phyloP scores from a whole-genome alignment of 805 yeast species.

The Ogataea trehaloabstinens region DNA sequence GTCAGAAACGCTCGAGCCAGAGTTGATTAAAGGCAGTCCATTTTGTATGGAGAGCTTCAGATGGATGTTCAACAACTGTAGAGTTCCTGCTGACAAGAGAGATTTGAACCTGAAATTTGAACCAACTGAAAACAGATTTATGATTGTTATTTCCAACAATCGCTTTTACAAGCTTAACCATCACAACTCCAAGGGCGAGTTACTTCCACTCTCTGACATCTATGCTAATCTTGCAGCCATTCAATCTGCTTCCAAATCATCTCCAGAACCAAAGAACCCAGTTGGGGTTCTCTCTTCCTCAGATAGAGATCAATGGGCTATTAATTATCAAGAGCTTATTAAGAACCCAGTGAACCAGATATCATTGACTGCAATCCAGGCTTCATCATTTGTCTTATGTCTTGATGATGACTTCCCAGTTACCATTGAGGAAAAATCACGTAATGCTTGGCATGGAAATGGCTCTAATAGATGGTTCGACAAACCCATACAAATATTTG shows the following conservation, averaged over 20 bases:
- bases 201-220: conserved; percentile 46
- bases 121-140: conserved; percentile 56
- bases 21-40: conserved; percentile 70
- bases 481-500: conserved; percentile 84
- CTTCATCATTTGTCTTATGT: conserved; percentile 77
- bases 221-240: conserved; percentile 61
- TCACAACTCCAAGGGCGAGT: conserved; percentile 44
- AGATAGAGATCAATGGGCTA: conserved; percentile 80
- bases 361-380: conserved; percentile 65
- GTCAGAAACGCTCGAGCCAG: conserved; percentile 75
- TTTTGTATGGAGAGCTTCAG: conserved; percentile 92
- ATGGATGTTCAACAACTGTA: conserved; percentile 85
- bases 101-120: conserved; percentile 57
- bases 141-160: conserved; percentile 71
- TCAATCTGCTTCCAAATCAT: conserved; percentile 33
- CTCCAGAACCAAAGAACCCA: conserved; percentile 46
- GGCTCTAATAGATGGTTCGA: conserved; percentile 89
- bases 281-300: conserved; percentile 80
- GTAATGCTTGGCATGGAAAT: conserved; percentile 92
- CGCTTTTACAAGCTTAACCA: conserved; percentile 76
- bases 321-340: conserved; percentile 54
- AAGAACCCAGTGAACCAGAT: conserved; percentile 60
- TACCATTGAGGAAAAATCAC: conserved; percentile 79
- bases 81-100: conserved; percentile 66
- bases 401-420: conserved; percentile 72